Evolutionary conservation across 768 basidiomycete genomes (phyloP).

Genomic region (Naganishia randhawae): DNA sequence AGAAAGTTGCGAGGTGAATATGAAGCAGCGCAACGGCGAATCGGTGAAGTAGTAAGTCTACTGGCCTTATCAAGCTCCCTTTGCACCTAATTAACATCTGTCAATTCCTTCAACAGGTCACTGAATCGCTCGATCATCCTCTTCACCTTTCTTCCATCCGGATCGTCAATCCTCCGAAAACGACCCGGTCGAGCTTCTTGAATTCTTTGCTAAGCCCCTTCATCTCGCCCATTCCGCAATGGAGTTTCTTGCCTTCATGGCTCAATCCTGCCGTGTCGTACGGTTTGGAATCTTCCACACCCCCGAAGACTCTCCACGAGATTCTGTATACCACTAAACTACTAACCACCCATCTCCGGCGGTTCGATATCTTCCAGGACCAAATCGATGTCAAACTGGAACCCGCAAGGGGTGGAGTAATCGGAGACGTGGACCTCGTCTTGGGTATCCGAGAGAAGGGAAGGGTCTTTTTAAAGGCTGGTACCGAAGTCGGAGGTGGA

Average conservation of each 20-base stretch:
- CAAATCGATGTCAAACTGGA: slow-evolving; percentile 79
- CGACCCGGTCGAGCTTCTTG: slow-evolving; percentile 77
- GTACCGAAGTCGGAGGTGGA: slow-evolving; percentile 87
- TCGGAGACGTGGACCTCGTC: slow-evolving; percentile 47
- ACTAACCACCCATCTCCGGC: slow-evolving; percentile 63
- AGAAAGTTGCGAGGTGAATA: slow-evolving; percentile 71
- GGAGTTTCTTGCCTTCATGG: slow-evolving; percentile 37
- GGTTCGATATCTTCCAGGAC: slow-evolving; percentile 72
- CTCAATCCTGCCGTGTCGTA: slow-evolving; percentile 35
- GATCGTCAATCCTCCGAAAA: slow-evolving; percentile 65
- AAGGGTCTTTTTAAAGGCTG: slow-evolving; percentile 69
- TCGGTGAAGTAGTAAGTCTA: slow-evolving; percentile 62
- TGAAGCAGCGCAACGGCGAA: slow-evolving; percentile 63
- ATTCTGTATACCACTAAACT: slow-evolving; percentile 67
- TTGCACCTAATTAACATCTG: background rate
- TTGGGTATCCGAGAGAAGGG: slow-evolving; percentile 64
- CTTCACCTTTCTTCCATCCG: slow-evolving; percentile 71
- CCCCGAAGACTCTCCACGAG: slow-evolving; percentile 57
- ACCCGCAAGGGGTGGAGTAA: slow-evolving; percentile 41
- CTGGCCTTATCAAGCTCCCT: background rate
- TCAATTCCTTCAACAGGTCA: slow-evolving; percentile 55
- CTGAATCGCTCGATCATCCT: slow-evolving; percentile 63
- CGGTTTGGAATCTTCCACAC: slow-evolving; percentile 40
- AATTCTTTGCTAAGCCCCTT: slow-evolving; percentile 70
- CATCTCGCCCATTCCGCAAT: slow-evolving; percentile 47